Conservation (phyloP, 768 basidiomycete genomes). For the Mycena albidolilacea region DNA sequence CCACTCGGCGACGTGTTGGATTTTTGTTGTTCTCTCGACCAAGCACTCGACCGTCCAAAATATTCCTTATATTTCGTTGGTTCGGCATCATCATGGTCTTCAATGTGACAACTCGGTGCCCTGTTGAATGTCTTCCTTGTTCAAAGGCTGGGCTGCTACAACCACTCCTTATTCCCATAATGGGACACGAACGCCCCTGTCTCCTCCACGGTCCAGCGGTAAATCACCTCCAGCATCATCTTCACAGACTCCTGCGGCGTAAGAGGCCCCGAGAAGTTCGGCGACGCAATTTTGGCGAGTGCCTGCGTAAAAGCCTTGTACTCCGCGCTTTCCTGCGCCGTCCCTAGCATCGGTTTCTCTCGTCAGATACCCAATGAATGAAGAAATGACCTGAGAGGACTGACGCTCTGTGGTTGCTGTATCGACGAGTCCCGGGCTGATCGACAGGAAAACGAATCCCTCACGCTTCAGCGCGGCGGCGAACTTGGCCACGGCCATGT, state of each 20-base stretch:
- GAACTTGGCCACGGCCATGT: constrained; percentile 55
- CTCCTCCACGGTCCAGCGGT: constrained; percentile 25
- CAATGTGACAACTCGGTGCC: too few species aligned
- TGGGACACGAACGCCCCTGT: constrained; percentile 35
- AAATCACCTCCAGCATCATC: constrained; percentile 22
- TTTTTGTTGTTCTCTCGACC: too few species aligned
- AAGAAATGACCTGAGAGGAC: background rate
- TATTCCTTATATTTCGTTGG: too few species aligned
- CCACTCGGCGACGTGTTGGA: too few species aligned
- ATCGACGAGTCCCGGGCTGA: constrained; percentile 57
- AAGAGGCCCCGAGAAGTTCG: constrained; percentile 24
- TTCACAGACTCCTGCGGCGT: constrained; percentile 17
- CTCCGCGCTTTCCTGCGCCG: background rate
- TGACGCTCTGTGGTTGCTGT: constrained; percentile 35
- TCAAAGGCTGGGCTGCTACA: background rate
- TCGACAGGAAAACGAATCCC: constrained; percentile 53
- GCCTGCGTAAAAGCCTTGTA: background rate
- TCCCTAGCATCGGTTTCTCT: background rate
- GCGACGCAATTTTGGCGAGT: background rate
- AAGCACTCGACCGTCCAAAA: too few species aligned
- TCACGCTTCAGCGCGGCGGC: constrained; percentile 48
- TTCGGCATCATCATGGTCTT: too few species aligned
- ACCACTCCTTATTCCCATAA: constrained; percentile 30
- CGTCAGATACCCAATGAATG: background rate
- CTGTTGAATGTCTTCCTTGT: background rate